phyloP scores from a whole-genome alignment of 202 grass and related monocot genomes.

The Alloteropsis angusta region DNA sequence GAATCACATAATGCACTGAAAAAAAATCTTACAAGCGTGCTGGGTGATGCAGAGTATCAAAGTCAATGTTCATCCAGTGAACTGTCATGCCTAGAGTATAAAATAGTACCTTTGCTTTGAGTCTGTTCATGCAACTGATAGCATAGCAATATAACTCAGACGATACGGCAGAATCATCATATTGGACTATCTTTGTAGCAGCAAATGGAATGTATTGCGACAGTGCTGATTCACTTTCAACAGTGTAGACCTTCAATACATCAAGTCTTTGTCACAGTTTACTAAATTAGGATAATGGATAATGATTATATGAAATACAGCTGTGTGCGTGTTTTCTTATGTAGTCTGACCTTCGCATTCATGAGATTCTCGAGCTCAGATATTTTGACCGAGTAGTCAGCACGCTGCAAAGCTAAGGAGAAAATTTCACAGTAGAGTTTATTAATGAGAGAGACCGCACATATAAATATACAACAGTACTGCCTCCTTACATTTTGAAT shows the following conservation, averaged over 20 bases:
- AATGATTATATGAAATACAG: conserved; percentile 1
- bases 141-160: conserved; percentile 4
- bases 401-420: conserved; percentile 15
- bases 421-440: neutral
- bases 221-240: conserved; percentile 51
- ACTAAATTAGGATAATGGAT: neutral
- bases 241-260: conserved; percentile 76
- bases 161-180: conserved; percentile 32
- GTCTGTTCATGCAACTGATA: conserved; percentile 24
- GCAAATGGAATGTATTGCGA: conserved; percentile 57
- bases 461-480: neutral
- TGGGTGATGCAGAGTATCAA: neutral
- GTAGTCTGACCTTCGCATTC: conserved; percentile 60
- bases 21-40: neutral
- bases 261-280: neutral
- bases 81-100: neutral
- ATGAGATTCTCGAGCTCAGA: conserved; percentile 52
- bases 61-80: neutral
- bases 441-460: neutral
- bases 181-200: conserved; percentile 37
- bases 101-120: conserved; percentile 44
- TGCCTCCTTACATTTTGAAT: conserved; percentile 43
- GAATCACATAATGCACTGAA: neutral
- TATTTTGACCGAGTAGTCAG: conserved; percentile 27
- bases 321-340: neutral